A percentile compares a stretch with the other conserved stretches of the same genome.
These are phyloP conservation scores for Globomyces sp. DNA, from an alignment of 371 early-diverging fungal genomes.

Conservation along the genomic window DNA sequence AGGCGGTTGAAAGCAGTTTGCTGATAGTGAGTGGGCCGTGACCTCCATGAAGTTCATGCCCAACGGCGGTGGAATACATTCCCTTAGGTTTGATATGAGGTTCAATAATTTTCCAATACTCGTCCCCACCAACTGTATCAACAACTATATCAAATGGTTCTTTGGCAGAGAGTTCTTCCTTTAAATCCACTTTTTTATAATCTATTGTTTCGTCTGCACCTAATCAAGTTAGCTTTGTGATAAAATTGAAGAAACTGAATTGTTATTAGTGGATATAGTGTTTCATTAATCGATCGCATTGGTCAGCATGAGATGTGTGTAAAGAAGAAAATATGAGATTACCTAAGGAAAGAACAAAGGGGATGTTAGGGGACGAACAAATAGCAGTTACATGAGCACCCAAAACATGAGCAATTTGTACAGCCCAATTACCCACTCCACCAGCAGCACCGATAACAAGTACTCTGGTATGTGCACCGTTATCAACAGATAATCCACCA, in stretches of 20 bases:
- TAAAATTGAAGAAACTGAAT: no score
- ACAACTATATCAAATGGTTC: constrained; percentile 42
- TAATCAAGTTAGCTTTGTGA: background rate
- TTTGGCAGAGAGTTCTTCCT: constrained; percentile 17
- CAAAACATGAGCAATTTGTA: constrained; percentile 61
- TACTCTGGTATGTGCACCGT: constrained; percentile 26
- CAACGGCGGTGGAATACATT: constrained; percentile 2
- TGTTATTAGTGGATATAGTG: background rate
- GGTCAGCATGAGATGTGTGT: background rate
- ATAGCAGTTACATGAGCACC: constrained; percentile 23
- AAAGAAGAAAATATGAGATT: no score
- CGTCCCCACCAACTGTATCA: constrained; percentile 54
- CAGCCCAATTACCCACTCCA: constrained; percentile 59
- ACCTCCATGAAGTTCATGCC: background rate
- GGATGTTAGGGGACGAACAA: background rate
- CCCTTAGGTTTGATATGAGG: background rate
- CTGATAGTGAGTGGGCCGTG: no score
- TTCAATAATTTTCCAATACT: constrained; percentile 30
- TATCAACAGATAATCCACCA: constrained; percentile 25
- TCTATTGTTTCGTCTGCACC: constrained; percentile 16
- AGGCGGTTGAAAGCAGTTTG: no score
- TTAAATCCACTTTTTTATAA: constrained; percentile 8
- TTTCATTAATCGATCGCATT: constrained; percentile 6
- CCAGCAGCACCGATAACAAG: constrained; percentile 59
- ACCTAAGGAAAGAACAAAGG: no score